Conservation (phyloP, 2,329 filamentous ascomycete species). For the Colletotrichum agaves region DNA sequence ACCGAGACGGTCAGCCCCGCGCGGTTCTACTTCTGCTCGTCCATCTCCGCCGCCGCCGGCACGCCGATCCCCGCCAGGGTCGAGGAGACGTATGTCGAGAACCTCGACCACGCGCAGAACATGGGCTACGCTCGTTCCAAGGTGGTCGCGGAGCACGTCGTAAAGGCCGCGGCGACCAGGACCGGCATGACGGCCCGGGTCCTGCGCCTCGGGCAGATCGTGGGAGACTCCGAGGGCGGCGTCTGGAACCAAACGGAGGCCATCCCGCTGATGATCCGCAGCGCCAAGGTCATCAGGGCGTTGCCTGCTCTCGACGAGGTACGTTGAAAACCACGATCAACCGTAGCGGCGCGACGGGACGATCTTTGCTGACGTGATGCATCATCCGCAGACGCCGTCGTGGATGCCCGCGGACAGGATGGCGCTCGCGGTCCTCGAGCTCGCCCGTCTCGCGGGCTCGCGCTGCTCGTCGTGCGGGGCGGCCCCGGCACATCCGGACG, state of each 20-base stretch:
- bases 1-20: slow-evolving; percentile 48
- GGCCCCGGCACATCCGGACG: slow-evolving; percentile 24
- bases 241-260: slow-evolving; percentile 62
- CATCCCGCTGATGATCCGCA: slow-evolving; percentile 60
- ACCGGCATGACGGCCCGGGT: slow-evolving; percentile 49
- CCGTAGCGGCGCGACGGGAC: too few relatives aligned
- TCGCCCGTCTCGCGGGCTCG: slow-evolving; percentile 40
- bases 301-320: slow-evolving; percentile 56
- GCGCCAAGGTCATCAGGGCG: slow-evolving; percentile 56
- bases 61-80: slow-evolving; percentile 50
- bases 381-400: slow-evolving; percentile 44
- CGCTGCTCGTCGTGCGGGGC: slow-evolving; percentile 47
- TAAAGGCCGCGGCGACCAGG: slow-evolving; percentile 44
- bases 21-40: slow-evolving; percentile 57
- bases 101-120: slow-evolving; percentile 53
- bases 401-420: slow-evolving; percentile 54
- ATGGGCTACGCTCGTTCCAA: slow-evolving; percentile 65
- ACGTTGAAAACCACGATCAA: not conserved
- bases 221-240: slow-evolving; percentile 57
- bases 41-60: slow-evolving; percentile 53
- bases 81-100: slow-evolving; percentile 48
- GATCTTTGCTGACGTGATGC: slow-evolving; percentile 1
- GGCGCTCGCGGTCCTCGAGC: slow-evolving; percentile 48
- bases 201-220: slow-evolving; percentile 56
- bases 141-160: slow-evolving; percentile 58